A percentile compares a stretch with the other conserved stretches of the same genome.
Evolutionary conservation across 768 basidiomycete species (phyloP).

Genomic region (Suillus hirtellus): DNA sequence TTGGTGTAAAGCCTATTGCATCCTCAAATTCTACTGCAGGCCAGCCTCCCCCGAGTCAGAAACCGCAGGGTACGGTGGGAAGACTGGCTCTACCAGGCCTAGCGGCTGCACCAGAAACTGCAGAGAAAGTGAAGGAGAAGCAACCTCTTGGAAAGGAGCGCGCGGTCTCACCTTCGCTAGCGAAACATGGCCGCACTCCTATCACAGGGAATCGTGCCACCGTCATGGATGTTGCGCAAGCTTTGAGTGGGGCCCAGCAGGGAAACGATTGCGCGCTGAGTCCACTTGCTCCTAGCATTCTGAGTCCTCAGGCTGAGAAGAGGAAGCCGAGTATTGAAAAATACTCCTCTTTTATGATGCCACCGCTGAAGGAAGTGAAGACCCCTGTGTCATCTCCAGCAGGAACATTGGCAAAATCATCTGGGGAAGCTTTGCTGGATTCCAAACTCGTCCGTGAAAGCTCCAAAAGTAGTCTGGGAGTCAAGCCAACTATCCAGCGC

Average conservation of each 20-base stretch:
- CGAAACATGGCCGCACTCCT: conserved; percentile 56
- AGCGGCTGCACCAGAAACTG: background rate
- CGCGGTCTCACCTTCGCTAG: conserved; percentile 32
- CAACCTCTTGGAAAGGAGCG: conserved; percentile 15
- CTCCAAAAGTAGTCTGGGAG: conserved; percentile 15
- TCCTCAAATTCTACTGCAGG: conserved; percentile 7
- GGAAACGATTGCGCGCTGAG: conserved; percentile 14
- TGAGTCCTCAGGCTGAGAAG: conserved; percentile 45
- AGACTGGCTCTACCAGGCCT: conserved; percentile 47
- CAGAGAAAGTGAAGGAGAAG: conserved; percentile 21
- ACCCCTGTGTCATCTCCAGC: conserved; percentile 58
- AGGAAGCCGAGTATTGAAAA: conserved; percentile 68
- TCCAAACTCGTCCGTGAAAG: conserved; percentile 16
- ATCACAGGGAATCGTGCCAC: conserved; percentile 69
- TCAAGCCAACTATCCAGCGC: conserved; percentile 1
- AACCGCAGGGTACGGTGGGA: conserved; percentile 30
- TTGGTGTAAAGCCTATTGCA: conserved; percentile 30
- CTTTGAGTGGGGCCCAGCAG: conserved; percentile 41
- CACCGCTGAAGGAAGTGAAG: conserved; percentile 66
- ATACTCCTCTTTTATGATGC: conserved; percentile 61
- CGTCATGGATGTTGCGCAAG: conserved; percentile 79
- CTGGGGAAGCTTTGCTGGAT: conserved; percentile 10
- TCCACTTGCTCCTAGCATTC: conserved; percentile 18
- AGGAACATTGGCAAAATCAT: conserved; percentile 47
- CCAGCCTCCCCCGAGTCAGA: conserved; percentile 14